phyloP scores from a whole-genome alignment of 2,329 filamentous ascomycete genomes.

The Colletotrichum godetiae region DNA sequence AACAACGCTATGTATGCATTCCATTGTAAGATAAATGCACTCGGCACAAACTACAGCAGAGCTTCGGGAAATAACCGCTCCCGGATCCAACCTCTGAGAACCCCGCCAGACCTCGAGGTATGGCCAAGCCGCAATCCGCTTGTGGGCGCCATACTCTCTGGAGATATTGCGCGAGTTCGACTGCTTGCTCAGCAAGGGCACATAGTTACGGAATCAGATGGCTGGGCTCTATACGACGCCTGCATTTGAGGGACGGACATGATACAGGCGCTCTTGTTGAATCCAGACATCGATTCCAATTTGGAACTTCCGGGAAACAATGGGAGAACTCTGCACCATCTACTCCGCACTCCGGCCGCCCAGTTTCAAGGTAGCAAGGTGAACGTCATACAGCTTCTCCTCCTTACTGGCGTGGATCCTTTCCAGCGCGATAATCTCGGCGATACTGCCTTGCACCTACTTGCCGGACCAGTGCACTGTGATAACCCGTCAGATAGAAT shows the following conservation, averaged over 20 bases:
- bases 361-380: not conserved
- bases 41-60: no score
- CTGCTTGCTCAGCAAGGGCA: not conserved
- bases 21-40: no score
- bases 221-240: slow-evolving; percentile 3
- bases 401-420: not conserved
- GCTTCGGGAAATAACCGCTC: no score
- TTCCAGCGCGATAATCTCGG: not conserved
- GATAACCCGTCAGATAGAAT: slow-evolving; percentile 1
- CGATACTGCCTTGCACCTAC: slow-evolving; percentile 3
- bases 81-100: no score
- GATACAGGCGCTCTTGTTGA: not conserved
- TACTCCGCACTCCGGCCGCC: not conserved
- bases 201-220: not conserved
- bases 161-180: not conserved
- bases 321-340: slow-evolving; percentile 2
- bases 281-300: not conserved
- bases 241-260: not conserved
- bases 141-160: slow-evolving; percentile 4
- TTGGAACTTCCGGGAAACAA: not conserved
- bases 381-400: slow-evolving; percentile 10
- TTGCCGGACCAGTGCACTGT: not conserved
- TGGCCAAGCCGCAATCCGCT: no score
- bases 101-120: no score
- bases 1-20: no score